Percentiles rank a stretch among this genome's conserved stretches.
Evolutionary conservation across 331 rosid genomes (phyloP).

Genomic region (Phaseolus coccineus): DNA sequence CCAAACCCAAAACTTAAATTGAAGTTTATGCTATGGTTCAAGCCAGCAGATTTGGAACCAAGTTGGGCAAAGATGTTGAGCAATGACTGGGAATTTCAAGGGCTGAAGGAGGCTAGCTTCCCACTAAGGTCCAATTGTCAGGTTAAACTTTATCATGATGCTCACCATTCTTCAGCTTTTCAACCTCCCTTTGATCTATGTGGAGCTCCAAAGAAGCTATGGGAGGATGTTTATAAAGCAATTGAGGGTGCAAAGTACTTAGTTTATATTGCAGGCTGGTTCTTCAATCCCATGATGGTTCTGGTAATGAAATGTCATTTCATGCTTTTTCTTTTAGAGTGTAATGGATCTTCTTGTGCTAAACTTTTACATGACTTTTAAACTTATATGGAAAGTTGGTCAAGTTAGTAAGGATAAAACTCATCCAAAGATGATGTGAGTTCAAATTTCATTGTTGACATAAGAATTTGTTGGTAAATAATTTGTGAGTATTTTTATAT

Average conservation of each 20-base stretch:
- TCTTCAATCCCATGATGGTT: conserved; percentile 78
- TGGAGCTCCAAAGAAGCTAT: conserved; percentile 72
- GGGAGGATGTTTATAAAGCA: conserved; percentile 91
- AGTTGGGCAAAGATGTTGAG: conserved; percentile 65
- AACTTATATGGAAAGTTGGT: not conserved
- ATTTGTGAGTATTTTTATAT: not conserved
- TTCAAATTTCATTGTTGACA: not conserved
- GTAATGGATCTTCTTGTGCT: not conserved
- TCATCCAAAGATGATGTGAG: not conserved
- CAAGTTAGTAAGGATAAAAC: not conserved
- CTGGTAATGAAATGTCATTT: conserved; percentile 61
- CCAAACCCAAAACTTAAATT: conserved; percentile 70
- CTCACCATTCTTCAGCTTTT: conserved; percentile 78
- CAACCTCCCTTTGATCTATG: conserved; percentile 65
- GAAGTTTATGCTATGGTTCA: conserved; percentile 82
- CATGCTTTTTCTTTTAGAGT: not conserved
- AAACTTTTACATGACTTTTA: not conserved
- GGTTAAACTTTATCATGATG: conserved; percentile 90
- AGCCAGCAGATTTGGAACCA: conserved; percentile 70
- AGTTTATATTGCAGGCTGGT: conserved; percentile 92
- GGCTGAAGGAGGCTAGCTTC: conserved; percentile 68
- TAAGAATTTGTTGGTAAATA: not conserved
- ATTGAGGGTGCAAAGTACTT: conserved; percentile 80
- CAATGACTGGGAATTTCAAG: conserved; percentile 60
- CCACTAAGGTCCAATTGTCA: conserved; percentile 78